Evolutionary conservation across 768 basidiomycete genomes (phyloP).

Genomic region (Hygrocybe coccinea): DNA sequence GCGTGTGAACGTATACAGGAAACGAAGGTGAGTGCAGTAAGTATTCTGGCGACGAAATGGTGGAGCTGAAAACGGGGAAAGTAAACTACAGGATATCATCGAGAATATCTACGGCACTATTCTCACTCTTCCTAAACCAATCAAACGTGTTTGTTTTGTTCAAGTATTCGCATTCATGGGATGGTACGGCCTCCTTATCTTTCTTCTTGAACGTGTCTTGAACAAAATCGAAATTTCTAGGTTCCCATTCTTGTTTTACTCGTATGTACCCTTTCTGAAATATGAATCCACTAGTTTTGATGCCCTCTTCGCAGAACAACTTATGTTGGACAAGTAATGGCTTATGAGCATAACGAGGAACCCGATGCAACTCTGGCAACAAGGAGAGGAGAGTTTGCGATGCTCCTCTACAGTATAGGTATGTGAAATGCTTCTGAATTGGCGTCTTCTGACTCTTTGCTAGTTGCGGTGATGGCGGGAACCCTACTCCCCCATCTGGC

Average conservation of each 20-base stretch:
- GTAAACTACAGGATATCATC: slow-evolving; percentile 66
- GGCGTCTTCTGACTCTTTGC: slow-evolving; percentile 8
- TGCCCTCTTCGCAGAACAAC: slow-evolving; percentile 58
- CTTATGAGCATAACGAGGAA: slow-evolving; percentile 63
- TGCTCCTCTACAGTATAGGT: slow-evolving; percentile 90
- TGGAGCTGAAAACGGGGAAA: slow-evolving; percentile 21
- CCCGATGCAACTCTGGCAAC: slow-evolving; percentile 83
- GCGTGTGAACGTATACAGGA: slow-evolving; percentile 41
- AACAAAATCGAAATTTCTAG: slow-evolving; percentile 31
- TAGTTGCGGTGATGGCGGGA: slow-evolving; percentile 84
- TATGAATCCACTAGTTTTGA: background rate
- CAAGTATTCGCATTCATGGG: slow-evolving; percentile 97
- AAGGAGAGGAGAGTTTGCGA: slow-evolving; percentile 78
- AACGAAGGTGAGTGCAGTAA: slow-evolving; percentile 33
- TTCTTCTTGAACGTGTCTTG: background rate
- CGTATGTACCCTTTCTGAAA: slow-evolving; percentile 41
- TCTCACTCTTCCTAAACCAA: slow-evolving; percentile 71
- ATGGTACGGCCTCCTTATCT: slow-evolving; percentile 48
- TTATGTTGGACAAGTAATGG: slow-evolving; percentile 93
- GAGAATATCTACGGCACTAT: slow-evolving; percentile 73
- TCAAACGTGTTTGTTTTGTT: slow-evolving; percentile 86
- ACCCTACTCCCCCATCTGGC: slow-evolving; percentile 76
- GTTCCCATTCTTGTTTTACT: slow-evolving; percentile 95
- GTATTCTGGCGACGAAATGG: background rate
- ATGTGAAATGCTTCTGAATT: background rate